Evolutionary conservation across 768 basidiomycete species (phyloP), one percentile per base, ranked within the genome.

Genomic region (Tephrocybe sp.): DNA sequence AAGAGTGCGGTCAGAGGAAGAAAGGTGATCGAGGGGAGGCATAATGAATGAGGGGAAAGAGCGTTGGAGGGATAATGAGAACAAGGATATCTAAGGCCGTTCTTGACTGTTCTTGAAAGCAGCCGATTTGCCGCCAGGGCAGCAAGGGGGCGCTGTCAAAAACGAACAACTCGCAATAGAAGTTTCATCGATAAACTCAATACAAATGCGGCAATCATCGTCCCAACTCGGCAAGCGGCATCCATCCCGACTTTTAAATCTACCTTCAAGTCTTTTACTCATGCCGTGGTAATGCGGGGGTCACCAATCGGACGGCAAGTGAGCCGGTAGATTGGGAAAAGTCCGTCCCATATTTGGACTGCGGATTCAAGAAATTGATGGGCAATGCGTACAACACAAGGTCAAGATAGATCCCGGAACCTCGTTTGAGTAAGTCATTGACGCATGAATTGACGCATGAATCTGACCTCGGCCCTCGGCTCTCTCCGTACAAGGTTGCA

Each of bases 1-100:
- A 48, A 70, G 71, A 25, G 64, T 61, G 58, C 70, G 66, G 62
- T 80, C 80, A 8, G 67, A 58, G 28, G 67, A 51, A 47, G 75
- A 56, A 34, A 59, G 55, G 42, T 56, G 52, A 24, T 45, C 55
- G 15, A 56, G 52, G 40, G 54, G 54, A 30, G 45, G 33, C 40
- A 49, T 48, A 23, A 21, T 9, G 34, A 39, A 20, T 30, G 28
- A 39, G 17, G 30, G 23, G 28, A 30, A 30, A 48, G 41, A 42
- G 45, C 25, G 40, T 46, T 24, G 51, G n/a, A n/a, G n/a, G n/a
- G n/a, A n/a, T n/a, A 28, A 23, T 33, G 41, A 38, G 42, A 25
- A 37, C 18, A 39, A 39, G 50, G 43, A 51, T 37, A 51, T 51
- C 43, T 44, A 45, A 52, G 37, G 51, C 51, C 51, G 51, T 52